Percentiles rank a stretch among this genome's conserved stretches.
Evolutionary conservation across 345 rosid genomes (phyloP).

Genomic region (Arabidopsis thaliana): TAIR10.1 NC_003074.8:805001-805500

Average conservation of each 20-base stretch:
- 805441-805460: slow-evolving; percentile 14
- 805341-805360: slow-evolving; percentile 94
- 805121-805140: slow-evolving; percentile 62
- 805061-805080: slow-evolving; percentile 56
- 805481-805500: not conserved
- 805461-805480: slow-evolving; percentile 14
- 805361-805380: slow-evolving; percentile 67
- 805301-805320: slow-evolving; percentile 62
- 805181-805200: slow-evolving; percentile 60
- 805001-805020: slow-evolving; percentile 50
- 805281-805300: slow-evolving; percentile 56
- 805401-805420: not conserved
- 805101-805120: slow-evolving; percentile 55
- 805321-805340: slow-evolving; percentile 80
- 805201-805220: slow-evolving; percentile 54
- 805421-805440: slow-evolving; percentile 16
- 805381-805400: slow-evolving; percentile 24
- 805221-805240: slow-evolving; percentile 54
- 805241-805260: slow-evolving; percentile 55
- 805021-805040: slow-evolving; percentile 42
- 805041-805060: slow-evolving; percentile 44
- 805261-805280: slow-evolving; percentile 51
- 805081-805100: slow-evolving; percentile 54
- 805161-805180: slow-evolving; percentile 65
- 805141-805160: slow-evolving; percentile 60